These are phyloP conservation scores for Heterobasidion occidentale DNA, from an alignment of 1,284 basidiomycete species.

Conservation along the genomic window DNA sequence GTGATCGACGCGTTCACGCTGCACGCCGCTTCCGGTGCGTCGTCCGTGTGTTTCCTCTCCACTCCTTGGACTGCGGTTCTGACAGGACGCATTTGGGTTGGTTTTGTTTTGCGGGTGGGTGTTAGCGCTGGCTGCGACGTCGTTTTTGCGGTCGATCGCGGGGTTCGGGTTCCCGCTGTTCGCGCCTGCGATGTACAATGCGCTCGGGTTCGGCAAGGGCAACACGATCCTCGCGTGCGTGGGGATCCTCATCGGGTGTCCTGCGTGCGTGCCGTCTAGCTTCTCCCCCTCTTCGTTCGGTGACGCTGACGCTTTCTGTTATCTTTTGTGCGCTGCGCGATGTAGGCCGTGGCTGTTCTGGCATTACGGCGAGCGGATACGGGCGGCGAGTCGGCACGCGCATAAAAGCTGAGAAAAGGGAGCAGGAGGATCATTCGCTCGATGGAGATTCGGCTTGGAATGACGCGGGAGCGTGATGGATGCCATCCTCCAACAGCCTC, in stretches of 20 bases:
- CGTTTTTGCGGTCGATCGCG: constrained; percentile 48
- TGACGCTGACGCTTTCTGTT: constrained; percentile 34
- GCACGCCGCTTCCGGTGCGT: constrained; percentile 52
- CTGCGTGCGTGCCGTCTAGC: constrained; percentile 25
- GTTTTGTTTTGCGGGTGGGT: not conserved
- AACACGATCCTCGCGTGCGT: constrained; percentile 50
- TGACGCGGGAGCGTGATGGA: too few species aligned
- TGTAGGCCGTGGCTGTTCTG: constrained; percentile 45
- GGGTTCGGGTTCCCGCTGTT: constrained; percentile 67
- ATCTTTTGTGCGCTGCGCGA: not conserved
- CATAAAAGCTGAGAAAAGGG: not conserved
- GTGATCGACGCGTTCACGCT: constrained; percentile 62
- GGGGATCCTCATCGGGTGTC: constrained; percentile 50
- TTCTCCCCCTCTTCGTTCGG: constrained; percentile 11
- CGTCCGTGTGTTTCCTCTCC: not conserved
- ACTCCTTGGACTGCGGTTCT: not conserved
- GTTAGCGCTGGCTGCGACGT: constrained; percentile 54
- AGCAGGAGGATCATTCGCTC: too few species aligned
- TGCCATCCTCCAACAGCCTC: too few species aligned
- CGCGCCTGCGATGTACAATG: constrained; percentile 54
- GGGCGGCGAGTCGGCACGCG: constrained; percentile 11
- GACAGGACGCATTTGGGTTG: constrained; percentile 7
- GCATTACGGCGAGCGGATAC: constrained; percentile 40
- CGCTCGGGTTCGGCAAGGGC: constrained; percentile 58
- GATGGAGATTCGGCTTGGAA: too few species aligned